Percentiles rank a stretch among this genome's conserved stretches.
phyloP scores from a whole-genome alignment of 208 protist species.

The Acanthamoeba sp. region DNA sequence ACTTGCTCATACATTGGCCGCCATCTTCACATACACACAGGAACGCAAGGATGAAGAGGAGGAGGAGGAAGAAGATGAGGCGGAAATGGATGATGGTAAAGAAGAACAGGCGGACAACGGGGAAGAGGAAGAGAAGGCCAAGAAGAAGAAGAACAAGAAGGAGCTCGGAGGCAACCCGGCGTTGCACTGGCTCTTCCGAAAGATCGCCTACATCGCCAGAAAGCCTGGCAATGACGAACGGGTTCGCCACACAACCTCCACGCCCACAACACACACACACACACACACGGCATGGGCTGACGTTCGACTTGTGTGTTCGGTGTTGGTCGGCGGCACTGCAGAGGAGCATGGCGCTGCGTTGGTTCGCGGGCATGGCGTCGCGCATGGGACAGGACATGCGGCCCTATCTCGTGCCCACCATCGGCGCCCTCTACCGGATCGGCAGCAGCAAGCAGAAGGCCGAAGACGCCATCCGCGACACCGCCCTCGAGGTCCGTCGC shows the following conservation, averaged over 20 bases:
- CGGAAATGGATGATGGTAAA: constrained; percentile 6
- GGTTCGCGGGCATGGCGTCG: constrained; percentile 60
- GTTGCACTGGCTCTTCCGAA: constrained; percentile 63
- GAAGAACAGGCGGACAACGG: not conserved
- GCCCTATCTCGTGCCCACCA: constrained; percentile 43
- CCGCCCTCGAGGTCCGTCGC: not conserved
- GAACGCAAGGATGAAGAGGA: not conserved
- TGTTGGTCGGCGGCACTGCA: not conserved
- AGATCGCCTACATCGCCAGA: constrained; percentile 40
- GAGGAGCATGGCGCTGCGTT: constrained; percentile 44
- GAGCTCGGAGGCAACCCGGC: constrained; percentile 12
- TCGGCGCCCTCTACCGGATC: constrained; percentile 56
- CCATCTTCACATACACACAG: not conserved
- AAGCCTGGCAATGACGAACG: constrained; percentile 64
- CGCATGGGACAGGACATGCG: not conserved
- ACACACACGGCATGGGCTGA: not conserved
- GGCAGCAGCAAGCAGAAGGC: constrained; percentile 45
- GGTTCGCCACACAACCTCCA: not conserved
- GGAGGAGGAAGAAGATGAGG: not conserved
- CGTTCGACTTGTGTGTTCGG: not conserved
- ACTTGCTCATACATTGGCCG: too few species aligned
- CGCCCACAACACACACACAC: not conserved
- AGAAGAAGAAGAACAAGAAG: not conserved
- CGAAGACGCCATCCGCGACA: not conserved
- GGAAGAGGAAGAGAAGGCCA: not conserved